Conservation (phyloP, 2,329 filamentous ascomycete species). For the Neurospora crassa region DNA sequence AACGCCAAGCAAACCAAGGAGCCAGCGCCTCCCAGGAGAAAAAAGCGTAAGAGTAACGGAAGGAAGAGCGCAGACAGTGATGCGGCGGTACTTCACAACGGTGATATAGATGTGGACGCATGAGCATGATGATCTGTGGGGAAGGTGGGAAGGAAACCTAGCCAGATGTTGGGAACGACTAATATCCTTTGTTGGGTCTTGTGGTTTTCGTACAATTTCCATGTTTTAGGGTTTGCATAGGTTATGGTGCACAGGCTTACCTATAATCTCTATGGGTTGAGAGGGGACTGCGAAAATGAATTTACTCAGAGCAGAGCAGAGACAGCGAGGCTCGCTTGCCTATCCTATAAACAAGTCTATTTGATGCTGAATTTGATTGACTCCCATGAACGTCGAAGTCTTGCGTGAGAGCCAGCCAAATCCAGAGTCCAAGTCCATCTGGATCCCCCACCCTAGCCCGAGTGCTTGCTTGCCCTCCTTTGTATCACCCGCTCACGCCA, state of each 20-base stretch:
- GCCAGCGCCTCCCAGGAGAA: background rate
- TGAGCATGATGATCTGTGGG: background rate
- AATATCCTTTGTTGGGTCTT: background rate
- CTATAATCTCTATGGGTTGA: background rate
- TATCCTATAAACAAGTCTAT: background rate
- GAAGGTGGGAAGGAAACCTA: background rate
- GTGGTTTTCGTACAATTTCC: background rate
- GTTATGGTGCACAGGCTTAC: background rate
- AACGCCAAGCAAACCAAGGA: constrained; percentile 11
- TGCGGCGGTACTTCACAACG: background rate
- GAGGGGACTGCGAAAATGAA: background rate
- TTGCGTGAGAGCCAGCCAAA: background rate
- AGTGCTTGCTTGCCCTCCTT: background rate
- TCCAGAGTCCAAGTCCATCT: background rate
- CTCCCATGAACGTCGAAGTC: background rate
- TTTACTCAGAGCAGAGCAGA: background rate
- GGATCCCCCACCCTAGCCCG: background rate
- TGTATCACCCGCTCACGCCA: background rate
- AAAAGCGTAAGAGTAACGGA: background rate
- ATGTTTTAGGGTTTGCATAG: background rate
- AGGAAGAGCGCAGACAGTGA: background rate
- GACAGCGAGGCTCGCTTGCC: background rate
- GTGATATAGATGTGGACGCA: background rate
- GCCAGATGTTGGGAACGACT: background rate
- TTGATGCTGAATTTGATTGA: background rate